phyloP scores from a whole-genome alignment of 179 eudicot species.

The Beta macrorhiza region DNA sequence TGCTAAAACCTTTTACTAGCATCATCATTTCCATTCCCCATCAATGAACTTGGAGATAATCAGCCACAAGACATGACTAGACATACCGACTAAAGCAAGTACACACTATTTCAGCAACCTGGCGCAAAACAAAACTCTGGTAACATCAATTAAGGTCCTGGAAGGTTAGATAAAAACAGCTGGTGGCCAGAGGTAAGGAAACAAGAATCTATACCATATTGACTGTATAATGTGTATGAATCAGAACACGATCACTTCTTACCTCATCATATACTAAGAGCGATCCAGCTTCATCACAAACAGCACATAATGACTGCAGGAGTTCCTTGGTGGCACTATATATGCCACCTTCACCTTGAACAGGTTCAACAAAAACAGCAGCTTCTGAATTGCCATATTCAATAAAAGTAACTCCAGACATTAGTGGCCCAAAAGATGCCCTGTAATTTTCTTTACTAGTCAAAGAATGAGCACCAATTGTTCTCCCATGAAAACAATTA shows the following conservation, averaged over 20 bases:
- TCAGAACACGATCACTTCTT: conserved; percentile 19
- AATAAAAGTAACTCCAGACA: too few relatives aligned
- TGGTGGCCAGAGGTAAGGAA: background rate
- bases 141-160: background rate
- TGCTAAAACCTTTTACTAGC: conserved; percentile 73
- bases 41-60: background rate
- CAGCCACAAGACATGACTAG: background rate
- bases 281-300: conserved; percentile 68
- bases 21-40: conserved; percentile 50
- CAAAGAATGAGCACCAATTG: conserved; percentile 80
- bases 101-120: too few relatives aligned
- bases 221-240: background rate
- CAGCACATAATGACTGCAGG: too few relatives aligned
- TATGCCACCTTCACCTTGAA: background rate
- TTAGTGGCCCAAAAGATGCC: conserved; percentile 57
- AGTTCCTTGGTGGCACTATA: too few relatives aligned
- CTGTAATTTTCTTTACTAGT: conserved; percentile 79
- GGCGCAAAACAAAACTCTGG: background rate
- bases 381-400: too few relatives aligned
- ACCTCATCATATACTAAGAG: conserved; percentile 87
- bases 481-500: conserved; percentile 22
- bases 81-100: background rate
- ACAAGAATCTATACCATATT: background rate
- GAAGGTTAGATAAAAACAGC: background rate
- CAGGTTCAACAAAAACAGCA: too few relatives aligned